Base-by-base conservation (phyloP, 306 rosid genomes). In the Albizia julibrissin region DNA sequence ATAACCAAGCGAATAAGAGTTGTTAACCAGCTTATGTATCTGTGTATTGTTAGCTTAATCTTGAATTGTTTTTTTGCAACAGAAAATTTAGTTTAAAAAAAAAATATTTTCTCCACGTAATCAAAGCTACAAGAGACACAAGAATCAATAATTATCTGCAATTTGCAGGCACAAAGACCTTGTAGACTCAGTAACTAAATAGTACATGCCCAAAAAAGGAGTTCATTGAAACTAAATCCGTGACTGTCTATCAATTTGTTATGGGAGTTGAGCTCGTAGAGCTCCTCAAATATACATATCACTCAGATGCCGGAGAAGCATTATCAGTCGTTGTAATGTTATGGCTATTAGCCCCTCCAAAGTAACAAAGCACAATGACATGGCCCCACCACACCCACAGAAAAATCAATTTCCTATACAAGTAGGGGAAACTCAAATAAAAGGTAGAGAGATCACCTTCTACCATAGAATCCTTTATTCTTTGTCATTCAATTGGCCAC, bases 391-490 rank as follows among this genome's bases (percentile, higher is more conserved):
- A 80, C 47, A 43, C 79, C 83, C 68, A 31, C 79, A 76, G 67
- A 87, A 84, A 79, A 86, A 88, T 76, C 78, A 81, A 73, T 79
- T 83, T 86, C 88, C 89, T 84, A 86, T 89, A 91, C 93, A 88
- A 86, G 68, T 69, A 72, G 37, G 44, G 69, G 52, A 43, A 75
- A 46, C 71, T 76, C 74, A 64, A 80, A 40, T 67, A 73, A 59
- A 49, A 59, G 84, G 85, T 67, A 33, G 90, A 77, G 46, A 42
- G 71, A 83, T 65, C 19, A 83, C 77, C 85, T 81, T 74, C 88
- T 83, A 21, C 34, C 59, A 69, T 71, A 69, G 61, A 77, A 83
- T 86, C 75, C 75, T 79, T 89, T 85, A 71, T 80, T 87, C 49
- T 49, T 69, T 69, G 62, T 42, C n/a, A 44, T 75, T 76, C 52